These are phyloP conservation scores for Fusarium sp. DNA, from an alignment of 2,329 filamentous ascomycete species.

Conservation along the genomic window DNA sequence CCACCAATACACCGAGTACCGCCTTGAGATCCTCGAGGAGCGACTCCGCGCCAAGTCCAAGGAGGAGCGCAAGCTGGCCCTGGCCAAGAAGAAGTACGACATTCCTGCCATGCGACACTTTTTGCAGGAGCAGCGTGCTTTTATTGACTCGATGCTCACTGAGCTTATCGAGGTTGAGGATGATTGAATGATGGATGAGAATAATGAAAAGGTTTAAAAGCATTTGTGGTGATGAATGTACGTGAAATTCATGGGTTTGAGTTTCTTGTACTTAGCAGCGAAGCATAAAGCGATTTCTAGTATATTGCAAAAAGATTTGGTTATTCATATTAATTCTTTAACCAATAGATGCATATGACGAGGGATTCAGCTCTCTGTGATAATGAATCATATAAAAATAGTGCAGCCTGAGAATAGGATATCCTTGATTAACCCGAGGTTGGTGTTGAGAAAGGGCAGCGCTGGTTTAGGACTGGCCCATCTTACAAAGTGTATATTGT, in stretches of 20 bases:
- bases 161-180: constrained; percentile 9
- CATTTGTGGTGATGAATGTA: not conserved
- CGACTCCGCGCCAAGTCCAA: not conserved
- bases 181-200: not conserved
- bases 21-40: constrained; percentile 13
- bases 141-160: constrained; percentile 10
- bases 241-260: not conserved
- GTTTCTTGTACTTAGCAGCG: not conserved
- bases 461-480: not conserved
- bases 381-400: not conserved
- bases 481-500: not conserved
- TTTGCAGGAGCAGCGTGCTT: constrained; percentile 1
- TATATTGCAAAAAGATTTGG: not conserved
- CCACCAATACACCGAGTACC: constrained; percentile 15
- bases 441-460: not conserved
- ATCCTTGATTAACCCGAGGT: not conserved
- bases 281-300: not conserved
- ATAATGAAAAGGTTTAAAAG: not conserved
- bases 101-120: not conserved
- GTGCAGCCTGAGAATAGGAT: not conserved
- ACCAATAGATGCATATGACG: not conserved
- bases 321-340: not conserved
- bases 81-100: constrained; percentile 15
- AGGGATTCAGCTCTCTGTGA: too few species aligned
- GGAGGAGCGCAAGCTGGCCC: constrained; percentile 1